Conservation (phyloP, 441 rosid genomes). For the Eutrema salsugineum region DNA sequence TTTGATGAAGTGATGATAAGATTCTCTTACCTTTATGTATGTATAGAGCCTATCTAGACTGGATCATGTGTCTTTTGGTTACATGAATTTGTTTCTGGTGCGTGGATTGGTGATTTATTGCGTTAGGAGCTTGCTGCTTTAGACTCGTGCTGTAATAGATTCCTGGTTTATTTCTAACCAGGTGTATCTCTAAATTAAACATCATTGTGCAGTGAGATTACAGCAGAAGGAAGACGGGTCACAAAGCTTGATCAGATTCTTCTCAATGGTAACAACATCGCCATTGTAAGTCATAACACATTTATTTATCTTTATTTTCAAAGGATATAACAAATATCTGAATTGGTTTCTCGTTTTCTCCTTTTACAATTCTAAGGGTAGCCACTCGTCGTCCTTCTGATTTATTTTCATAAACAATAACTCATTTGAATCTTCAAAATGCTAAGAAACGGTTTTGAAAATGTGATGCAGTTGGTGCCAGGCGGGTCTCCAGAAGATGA, state of each 20-base stretch:
- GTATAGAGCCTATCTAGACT: not conserved
- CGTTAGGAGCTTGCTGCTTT: not conserved
- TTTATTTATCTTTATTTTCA: not conserved
- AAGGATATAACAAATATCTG: not conserved
- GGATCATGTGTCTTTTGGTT: not conserved
- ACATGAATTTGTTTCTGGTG: not conserved
- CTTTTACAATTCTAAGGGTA: not conserved
- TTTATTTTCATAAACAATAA: not conserved
- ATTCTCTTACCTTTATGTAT: not conserved
- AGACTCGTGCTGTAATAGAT: not conserved
- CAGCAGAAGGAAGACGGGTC: constrained; percentile 86
- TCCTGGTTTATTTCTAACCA: not conserved
- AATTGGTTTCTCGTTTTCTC: not conserved
- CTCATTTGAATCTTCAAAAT: not conserved
- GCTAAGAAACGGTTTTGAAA: not conserved
- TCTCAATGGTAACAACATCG: constrained; percentile 95
- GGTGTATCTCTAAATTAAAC: not conserved
- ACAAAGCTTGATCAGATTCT: constrained; percentile 98
- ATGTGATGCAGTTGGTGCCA: constrained; percentile 73
- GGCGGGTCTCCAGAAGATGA: constrained; percentile 79
- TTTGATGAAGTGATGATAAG: not conserved
- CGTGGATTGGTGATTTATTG: not conserved
- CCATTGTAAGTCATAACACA: constrained; percentile 56
- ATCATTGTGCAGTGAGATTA: constrained; percentile 62
- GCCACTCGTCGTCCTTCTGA: not conserved